These are phyloP conservation scores for Kodamaea leandrae DNA, from an alignment of 805 yeast species.

Conservation along the genomic window DNA sequence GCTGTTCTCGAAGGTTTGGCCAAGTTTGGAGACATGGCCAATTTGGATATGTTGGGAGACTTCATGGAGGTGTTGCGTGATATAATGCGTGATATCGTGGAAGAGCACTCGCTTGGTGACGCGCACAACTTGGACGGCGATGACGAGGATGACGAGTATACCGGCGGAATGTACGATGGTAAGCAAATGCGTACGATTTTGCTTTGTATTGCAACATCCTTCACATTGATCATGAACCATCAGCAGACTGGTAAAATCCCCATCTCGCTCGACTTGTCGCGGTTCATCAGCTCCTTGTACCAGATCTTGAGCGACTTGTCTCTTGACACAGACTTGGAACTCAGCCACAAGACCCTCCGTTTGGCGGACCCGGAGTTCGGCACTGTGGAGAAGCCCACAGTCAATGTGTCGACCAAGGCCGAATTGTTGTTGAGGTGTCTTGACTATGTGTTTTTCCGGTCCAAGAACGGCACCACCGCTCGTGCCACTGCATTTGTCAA, in stretches of 20 bases:
- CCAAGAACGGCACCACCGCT: conserved; percentile 61
- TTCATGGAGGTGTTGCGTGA: conserved; percentile 86
- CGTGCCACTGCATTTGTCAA: conserved; percentile 83
- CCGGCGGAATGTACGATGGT: conserved; percentile 31
- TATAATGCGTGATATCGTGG: conserved; percentile 55
- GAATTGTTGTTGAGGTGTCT: conserved; percentile 76
- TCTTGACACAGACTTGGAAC: conserved; percentile 80
- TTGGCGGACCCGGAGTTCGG: conserved; percentile 65
- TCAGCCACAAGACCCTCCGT: conserved; percentile 76
- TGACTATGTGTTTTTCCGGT: conserved; percentile 77
- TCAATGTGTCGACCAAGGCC: conserved; percentile 84
- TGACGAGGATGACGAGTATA: conserved; percentile 19
- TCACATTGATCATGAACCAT: conserved; percentile 77
- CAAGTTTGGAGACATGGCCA: conserved; percentile 86
- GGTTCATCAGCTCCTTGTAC: conserved; percentile 76
- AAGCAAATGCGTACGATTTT: conserved; percentile 67
- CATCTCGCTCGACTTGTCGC: conserved; percentile 66
- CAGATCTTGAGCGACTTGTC: conserved; percentile 63
- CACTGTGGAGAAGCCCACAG: conserved; percentile 57
- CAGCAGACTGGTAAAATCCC: conserved; percentile 56
- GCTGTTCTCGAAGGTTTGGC: conserved; percentile 90
- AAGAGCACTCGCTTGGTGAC: conserved; percentile 41
- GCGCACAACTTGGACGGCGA: conserved; percentile 17
- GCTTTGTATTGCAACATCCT: conserved; percentile 85
- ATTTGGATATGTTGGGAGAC: conserved; percentile 90